Conservation (phyloP, 495 filamentous ascomycete genomes). For the Aspergillus leporis region DNA sequence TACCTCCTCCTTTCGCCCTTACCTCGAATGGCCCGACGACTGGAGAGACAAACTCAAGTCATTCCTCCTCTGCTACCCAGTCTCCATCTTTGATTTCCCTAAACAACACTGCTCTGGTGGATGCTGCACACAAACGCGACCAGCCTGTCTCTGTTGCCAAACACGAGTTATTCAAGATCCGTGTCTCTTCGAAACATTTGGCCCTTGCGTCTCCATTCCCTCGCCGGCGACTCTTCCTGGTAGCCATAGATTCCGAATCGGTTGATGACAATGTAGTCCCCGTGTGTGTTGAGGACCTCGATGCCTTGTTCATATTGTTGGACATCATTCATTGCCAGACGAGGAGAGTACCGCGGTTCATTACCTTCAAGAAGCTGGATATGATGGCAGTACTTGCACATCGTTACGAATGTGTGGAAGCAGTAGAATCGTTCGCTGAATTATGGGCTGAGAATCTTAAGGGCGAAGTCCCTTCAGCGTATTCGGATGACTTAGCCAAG, state of each 20-base stretch:
- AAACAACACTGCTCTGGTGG: background rate
- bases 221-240: conserved; percentile 2
- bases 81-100: background rate
- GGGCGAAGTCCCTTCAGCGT: conserved; percentile 9
- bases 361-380: conserved; percentile 42
- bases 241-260: conserved; percentile 11
- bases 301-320: conserved; percentile 45
- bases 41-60: background rate
- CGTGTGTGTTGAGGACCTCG: conserved; percentile 30
- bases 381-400: conserved; percentile 50
- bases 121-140: background rate
- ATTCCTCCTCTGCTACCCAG: background rate
- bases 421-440: conserved; percentile 40
- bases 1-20: background rate
- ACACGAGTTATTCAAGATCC: conserved; percentile 14
- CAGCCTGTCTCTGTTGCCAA: background rate
- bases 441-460: conserved; percentile 37
- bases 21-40: background rate
- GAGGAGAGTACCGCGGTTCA: conserved; percentile 34
- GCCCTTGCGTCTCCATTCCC: conserved; percentile 44
- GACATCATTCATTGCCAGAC: conserved; percentile 49
- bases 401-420: conserved; percentile 47
- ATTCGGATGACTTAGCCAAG: conserved; percentile 19
- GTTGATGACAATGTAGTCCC: conserved; percentile 10
- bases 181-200: conserved; percentile 49